Evolutionary conservation across 2,329 filamentous ascomycete genomes (phyloP), one percentile per base, ranked within the genome.

Genomic region (Emergomyces orientalis): DNA sequence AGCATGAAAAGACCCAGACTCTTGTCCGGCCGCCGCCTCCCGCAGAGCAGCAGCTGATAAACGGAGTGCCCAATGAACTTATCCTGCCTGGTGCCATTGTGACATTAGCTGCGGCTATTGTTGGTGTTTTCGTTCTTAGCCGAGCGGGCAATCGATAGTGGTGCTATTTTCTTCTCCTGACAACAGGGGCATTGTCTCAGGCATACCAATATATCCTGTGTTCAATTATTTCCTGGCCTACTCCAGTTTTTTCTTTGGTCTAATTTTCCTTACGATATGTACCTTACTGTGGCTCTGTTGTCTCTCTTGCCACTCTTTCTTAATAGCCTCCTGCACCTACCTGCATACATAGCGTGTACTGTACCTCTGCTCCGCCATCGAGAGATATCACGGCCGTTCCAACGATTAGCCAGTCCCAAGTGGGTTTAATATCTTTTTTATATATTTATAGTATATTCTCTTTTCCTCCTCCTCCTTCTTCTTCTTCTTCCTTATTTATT

Each of bases 41-140:
- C 5, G 78, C 84, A 62, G 83, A 86, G 63, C 86, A 86, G 63
- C 86, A 96, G 76, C 80, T 96, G 63, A 93, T 99, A 72, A 84
- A 87, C 1, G 94, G 94, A 62, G 89, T 99, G 41, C 91, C 94
- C 9, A 99, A 99, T 72, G 94, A 99, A 71, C 80, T 97, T 62
- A 81, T 99, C 22, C 83, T 97, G 51, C 94, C 94, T 0, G 94
- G 94, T 67, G 94, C 94, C 25, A 93, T 99, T 73, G 91, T 94
- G 63, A 92, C 92, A n/a, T 78, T 99, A 71, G 94, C 93, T 11
- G 90, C 95, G 52, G 92, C 96, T 45, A 96, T 99, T 76, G 82
- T 95, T 49, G 90, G 90, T 67, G 93, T 97, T 13, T 99, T 99
- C 78, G 87, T 91, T 51, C 86, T 99, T 70, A 87, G 90, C 65